These are phyloP conservation scores for Exophiala alcalophila DNA, from an alignment of 2,329 filamentous ascomycete species.

Conservation along the genomic window DNA sequence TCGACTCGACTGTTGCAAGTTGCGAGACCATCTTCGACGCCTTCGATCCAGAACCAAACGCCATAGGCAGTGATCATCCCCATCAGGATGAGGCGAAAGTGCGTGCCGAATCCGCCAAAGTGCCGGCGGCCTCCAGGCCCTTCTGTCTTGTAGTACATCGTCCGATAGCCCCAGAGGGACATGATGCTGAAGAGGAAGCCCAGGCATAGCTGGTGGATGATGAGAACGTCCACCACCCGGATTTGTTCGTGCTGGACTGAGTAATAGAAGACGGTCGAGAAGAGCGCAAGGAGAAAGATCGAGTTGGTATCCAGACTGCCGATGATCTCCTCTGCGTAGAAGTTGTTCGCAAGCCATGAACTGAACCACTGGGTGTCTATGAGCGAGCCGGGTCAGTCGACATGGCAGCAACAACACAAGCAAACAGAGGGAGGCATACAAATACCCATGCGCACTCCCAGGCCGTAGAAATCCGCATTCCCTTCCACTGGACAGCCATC, in stretches of 20 bases:
- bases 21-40: slow-evolving; percentile 9
- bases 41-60: slow-evolving; percentile 22
- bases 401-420: background rate
- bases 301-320: slow-evolving; percentile 23
- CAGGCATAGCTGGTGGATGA: slow-evolving; percentile 21
- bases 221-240: slow-evolving; percentile 17
- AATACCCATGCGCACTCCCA: slow-evolving; percentile 28
- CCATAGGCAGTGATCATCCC: slow-evolving; percentile 18
- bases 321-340: slow-evolving; percentile 20
- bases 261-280: slow-evolving; percentile 14
- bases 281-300: slow-evolving; percentile 23
- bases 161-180: slow-evolving; percentile 24
- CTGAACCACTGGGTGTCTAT: slow-evolving; percentile 24
- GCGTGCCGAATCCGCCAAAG: slow-evolving; percentile 24
- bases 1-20: slow-evolving; percentile 2
- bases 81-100: slow-evolving; percentile 20
- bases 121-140: slow-evolving; percentile 18
- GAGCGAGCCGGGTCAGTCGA: background rate
- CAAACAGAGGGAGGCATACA: slow-evolving; percentile 12
- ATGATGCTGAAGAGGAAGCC: slow-evolving; percentile 23
- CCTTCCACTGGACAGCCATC: slow-evolving; percentile 6
- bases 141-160: slow-evolving; percentile 21
- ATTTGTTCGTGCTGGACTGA: slow-evolving; percentile 11
- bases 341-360: slow-evolving; percentile 26
- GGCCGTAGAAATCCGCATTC: slow-evolving; percentile 25